A percentile compares a stretch with the other conserved stretches of the same genome.
phyloP scores from a whole-genome alignment of 257 asterid genomes.

The Agastache rugosa region DNA sequence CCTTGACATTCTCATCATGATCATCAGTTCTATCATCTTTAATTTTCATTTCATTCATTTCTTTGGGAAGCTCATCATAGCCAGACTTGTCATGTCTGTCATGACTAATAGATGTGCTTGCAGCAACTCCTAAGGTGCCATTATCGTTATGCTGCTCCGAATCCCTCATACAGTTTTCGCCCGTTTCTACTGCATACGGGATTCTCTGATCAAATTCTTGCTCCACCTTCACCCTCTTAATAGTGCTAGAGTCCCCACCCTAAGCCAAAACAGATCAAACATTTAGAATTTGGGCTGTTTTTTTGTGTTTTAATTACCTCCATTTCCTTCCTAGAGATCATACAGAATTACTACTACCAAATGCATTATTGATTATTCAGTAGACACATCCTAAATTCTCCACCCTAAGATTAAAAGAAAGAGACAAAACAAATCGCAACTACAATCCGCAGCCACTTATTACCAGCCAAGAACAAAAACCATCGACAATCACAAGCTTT shows the following conservation, averaged over 20 bases:
- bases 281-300: conserved; percentile 11
- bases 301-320: neutral
- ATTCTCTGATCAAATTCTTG: conserved; percentile 51
- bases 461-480: conserved; percentile 7
- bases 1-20: conserved; percentile 60
- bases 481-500: conserved; percentile 27
- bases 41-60: conserved; percentile 54
- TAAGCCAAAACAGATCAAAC: conserved; percentile 34
- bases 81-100: conserved; percentile 48
- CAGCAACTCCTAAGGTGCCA: conserved; percentile 40
- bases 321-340: neutral
- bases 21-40: conserved; percentile 45
- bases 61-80: conserved; percentile 57
- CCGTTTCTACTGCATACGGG: conserved; percentile 39
- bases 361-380: conserved; percentile 12
- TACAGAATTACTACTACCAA: neutral
- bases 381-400: conserved; percentile 9
- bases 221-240: conserved; percentile 59
- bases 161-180: conserved; percentile 44
- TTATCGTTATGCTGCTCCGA: conserved; percentile 44
- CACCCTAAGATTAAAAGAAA: neutral
- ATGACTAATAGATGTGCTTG: conserved; percentile 45
- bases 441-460: conserved; percentile 26
- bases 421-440: conserved; percentile 21
- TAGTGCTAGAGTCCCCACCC: conserved; percentile 61